These are phyloP conservation scores for Pezicula carpinea DNA, from an alignment of 2,329 filamentous ascomycete species.

Conservation along the genomic window DNA sequence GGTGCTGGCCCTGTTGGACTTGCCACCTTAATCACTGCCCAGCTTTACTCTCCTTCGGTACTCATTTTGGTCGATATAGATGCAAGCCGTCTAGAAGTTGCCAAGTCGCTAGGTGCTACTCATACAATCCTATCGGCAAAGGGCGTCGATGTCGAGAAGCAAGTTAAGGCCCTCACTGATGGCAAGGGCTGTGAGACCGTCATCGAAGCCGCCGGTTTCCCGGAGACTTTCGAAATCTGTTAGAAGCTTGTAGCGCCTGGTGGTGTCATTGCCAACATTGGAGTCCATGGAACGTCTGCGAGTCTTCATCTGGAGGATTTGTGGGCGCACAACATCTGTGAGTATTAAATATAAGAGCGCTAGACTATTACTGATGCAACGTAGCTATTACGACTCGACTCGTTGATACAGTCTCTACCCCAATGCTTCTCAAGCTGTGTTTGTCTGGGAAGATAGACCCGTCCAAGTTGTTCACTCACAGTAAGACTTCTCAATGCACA, in stretches of 20 bases:
- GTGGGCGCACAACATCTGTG: slow-evolving; percentile 50
- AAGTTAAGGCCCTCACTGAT: slow-evolving; percentile 40
- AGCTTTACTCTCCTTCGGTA: slow-evolving; percentile 47
- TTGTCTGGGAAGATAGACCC: slow-evolving; percentile 37
- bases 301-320: slow-evolving; percentile 47
- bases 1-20: slow-evolving; percentile 53
- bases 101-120: slow-evolving; percentile 44
- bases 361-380: too few species aligned
- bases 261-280: slow-evolving; percentile 51
- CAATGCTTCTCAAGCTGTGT: slow-evolving; percentile 44
- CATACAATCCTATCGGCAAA: slow-evolving; percentile 32
- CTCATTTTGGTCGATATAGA: slow-evolving; percentile 50
- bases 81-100: slow-evolving; percentile 39
- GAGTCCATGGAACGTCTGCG: slow-evolving; percentile 51
- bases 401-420: slow-evolving; percentile 42
- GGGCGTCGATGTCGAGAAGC: slow-evolving; percentile 30
- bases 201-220: slow-evolving; percentile 53
- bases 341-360: slow-evolving; percentile 17
- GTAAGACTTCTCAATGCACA: slow-evolving; percentile 22
- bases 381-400: slow-evolving; percentile 41
- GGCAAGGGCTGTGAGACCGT: slow-evolving; percentile 51
- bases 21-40: slow-evolving; percentile 48
- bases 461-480: slow-evolving; percentile 40
- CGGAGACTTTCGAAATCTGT: slow-evolving; percentile 46
- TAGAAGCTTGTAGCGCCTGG: slow-evolving; percentile 49